Evolutionary conservation across 2,329 filamentous ascomycete genomes (phyloP).

Genomic region (Tolypocladium endophyticum): DNA sequence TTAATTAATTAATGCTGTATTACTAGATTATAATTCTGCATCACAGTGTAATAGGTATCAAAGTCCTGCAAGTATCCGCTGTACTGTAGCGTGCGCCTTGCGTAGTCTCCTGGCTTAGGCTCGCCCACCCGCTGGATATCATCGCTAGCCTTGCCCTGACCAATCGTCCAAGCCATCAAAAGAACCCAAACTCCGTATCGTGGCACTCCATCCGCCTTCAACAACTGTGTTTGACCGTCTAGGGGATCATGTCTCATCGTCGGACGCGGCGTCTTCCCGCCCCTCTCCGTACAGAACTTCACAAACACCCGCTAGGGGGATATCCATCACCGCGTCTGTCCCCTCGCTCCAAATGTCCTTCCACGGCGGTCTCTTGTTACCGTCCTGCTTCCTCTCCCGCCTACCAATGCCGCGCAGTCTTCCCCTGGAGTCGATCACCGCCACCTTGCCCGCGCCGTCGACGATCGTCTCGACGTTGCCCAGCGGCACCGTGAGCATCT

Average conservation of each 20-base stretch:
- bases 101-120: neutral
- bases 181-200: neutral
- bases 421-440: slow-evolving; percentile 66
- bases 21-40: too few species aligned
- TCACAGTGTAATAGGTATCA: neutral
- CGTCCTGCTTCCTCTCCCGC: slow-evolving; percentile 25
- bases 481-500: slow-evolving; percentile 75
- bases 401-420: slow-evolving; percentile 26
- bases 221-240: neutral
- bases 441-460: slow-evolving; percentile 79
- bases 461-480: slow-evolving; percentile 78
- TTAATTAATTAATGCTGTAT: neutral
- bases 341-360: slow-evolving; percentile 77
- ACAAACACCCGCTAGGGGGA: slow-evolving; percentile 88
- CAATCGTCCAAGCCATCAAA: neutral
- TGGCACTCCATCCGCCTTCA: neutral
- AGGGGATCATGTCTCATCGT: slow-evolving; percentile 7
- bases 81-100: neutral
- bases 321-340: slow-evolving; percentile 95
- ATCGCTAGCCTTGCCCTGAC: neutral
- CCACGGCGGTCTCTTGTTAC: slow-evolving; percentile 52
- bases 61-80: too few species aligned
- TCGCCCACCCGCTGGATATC: neutral
- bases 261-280: slow-evolving; percentile 17
- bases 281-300: slow-evolving; percentile 78